Evolutionary conservation across 805 yeast species (phyloP), one percentile per base, ranked within the genome.

Genomic region (Ogataea glucozyma): DNA sequence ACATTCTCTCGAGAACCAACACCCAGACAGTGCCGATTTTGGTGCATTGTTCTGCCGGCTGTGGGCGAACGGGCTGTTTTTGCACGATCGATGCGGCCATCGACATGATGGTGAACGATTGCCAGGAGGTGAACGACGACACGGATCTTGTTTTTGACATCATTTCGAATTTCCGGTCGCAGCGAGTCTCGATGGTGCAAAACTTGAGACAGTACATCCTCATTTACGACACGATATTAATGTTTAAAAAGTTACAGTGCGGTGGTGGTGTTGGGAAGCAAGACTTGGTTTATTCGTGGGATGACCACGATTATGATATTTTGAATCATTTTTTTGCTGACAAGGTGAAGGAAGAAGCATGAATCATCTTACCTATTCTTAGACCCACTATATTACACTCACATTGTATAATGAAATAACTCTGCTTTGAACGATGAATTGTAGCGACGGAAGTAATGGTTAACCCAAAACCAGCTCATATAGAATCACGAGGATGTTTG

Each of bases 1-100:
- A 43, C 23, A 43, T 66, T 20, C 40, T 52, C 39, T 20, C 52
- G 12, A 32, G 43, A 14, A 49, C 54, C 7, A 24, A 48, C 11
- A 46, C 52, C 1, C 40, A 46, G 13, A 17, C 39, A 2, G 40
- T 38, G 10, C 91, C 93, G 16, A 73, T 81, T 5, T 60, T 88
- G 34, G 86, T 85, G 19, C 98, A 91, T 64, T 91, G 99, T 59
- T 88, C 96, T 6, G 98, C 98, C 1, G 99, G 99, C 0, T 89
- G 96, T 58, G 99, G 99, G 14, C 71, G 99, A 44, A 88, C 98
- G 0, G 99, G 99, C 2, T 86, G 96, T 1, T 84, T 83, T 58
- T 79, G 89, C 48, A 78, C 88, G 1, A 66, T 85, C 17, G 95
- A 87, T 56, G 72, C 83, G 0, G 69, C 73, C 17, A 64, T 79